Evolutionary conservation across 1,284 basidiomycete genomes (phyloP), one percentile per base, ranked within the genome.

Genomic region (Pyrrhoderma lamaoense): DNA sequence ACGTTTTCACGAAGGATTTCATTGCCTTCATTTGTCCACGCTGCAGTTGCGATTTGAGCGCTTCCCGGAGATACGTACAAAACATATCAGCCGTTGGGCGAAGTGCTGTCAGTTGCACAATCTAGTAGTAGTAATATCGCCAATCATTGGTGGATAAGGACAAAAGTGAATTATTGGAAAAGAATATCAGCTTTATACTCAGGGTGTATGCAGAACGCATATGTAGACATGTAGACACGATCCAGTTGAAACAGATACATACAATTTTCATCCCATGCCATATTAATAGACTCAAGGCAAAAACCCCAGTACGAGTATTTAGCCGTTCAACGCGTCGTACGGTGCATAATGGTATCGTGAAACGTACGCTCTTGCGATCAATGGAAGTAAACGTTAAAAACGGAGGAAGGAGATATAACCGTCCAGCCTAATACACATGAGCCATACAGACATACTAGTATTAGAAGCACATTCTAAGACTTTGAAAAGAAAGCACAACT

Each of bases 231-330:
- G 23, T 23, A 22, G 9, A 21, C 1, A 47, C 2, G 51, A 43
- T 18, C 11, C 45, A 7, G 42, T 21, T 38, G 13, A 31, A 7
- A 39, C 8, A 31, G 19, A 45, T 8, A 78, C 89, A 59, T 57
- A 94, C 92, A 61, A 97, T 89, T 73, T 96, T 90, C 77, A 91
- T 84, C 42, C 90, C 88, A 65, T 98, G 93, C 93, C 94, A 99
- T 51, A 93, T 82, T n/a, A 86, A 81, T 23, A 99, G 72, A 60
- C 91, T 93, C 38, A 99, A 77, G 3, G 95, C 95, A 64, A 98
- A 98, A 25, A 98, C 88, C 3, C 93, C 94, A 19, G 93, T 89
- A 34, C 93, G 78, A 18, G 90, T 88, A 66, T 93, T 93, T 48
- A 93, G 72, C 38, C 94, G 75, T 68, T 99, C 96, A n/a, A 99